phyloP scores from a whole-genome alignment of 2,329 filamentous ascomycete species.

The Didymosphaeria variabile region DNA sequence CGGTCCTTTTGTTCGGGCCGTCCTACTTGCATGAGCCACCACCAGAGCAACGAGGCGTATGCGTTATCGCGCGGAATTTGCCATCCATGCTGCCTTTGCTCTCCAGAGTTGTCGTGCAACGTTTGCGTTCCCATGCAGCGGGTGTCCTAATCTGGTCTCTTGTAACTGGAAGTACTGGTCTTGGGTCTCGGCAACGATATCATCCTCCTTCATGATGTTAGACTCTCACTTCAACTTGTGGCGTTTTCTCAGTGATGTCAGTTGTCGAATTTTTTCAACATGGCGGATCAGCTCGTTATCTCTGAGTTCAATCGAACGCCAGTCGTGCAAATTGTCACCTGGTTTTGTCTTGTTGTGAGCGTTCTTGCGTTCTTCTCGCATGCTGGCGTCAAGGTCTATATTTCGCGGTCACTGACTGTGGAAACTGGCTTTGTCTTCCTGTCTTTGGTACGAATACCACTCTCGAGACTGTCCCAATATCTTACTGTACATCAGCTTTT shows the following conservation, averaged over 20 bases:
- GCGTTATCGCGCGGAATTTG: not conserved
- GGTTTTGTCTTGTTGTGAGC: conserved; percentile 30
- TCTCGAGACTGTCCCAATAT: not conserved
- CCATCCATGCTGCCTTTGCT: not conserved
- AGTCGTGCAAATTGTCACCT: conserved; percentile 35
- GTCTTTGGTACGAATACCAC: conserved; percentile 22
- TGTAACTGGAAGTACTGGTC: not conserved
- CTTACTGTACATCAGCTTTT: conserved; percentile 22
- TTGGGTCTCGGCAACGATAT: not conserved
- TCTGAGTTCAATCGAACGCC: conserved; percentile 32
- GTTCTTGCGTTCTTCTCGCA: conserved; percentile 32
- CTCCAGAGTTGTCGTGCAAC: not conserved
- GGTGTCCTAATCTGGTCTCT: not conserved
- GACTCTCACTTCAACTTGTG: not conserved
- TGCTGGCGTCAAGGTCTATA: conserved; percentile 32
- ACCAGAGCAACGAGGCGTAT: not conserved
- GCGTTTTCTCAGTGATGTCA: not conserved
- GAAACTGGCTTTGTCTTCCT: conserved; percentile 21
- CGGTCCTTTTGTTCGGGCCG: not conserved
- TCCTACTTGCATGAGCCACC: not conserved
- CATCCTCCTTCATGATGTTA: not conserved
- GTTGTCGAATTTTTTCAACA: not conserved
- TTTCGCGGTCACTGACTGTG: conserved; percentile 23
- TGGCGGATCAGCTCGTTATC: conserved; percentile 25
- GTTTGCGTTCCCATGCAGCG: not conserved